phyloP scores from a whole-genome alignment of 768 basidiomycete genomes.

The Rhodotorula taiwanensis region DNA sequence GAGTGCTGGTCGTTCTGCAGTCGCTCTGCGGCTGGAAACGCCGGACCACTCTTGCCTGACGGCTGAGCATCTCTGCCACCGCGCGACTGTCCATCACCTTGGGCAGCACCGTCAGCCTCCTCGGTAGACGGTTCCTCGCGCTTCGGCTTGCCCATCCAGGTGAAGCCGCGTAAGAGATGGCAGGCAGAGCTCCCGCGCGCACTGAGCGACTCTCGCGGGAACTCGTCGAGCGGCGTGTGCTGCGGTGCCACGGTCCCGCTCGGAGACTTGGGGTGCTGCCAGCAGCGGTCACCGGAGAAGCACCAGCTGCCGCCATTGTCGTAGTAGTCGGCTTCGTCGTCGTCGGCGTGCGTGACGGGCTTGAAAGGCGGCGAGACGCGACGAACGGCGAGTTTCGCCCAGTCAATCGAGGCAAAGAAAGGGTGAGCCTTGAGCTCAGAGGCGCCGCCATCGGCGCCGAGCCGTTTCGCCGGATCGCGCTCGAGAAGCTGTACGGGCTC shows the following conservation, averaged over 20 bases:
- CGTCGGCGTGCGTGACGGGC: constrained; percentile 93
- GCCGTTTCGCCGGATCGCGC: constrained; percentile 85
- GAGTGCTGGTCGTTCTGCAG: neutral
- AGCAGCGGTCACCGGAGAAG: constrained; percentile 1
- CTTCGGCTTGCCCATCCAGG: neutral
- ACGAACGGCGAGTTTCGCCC: constrained; percentile 72
- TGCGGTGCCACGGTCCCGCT: too few relatives aligned
- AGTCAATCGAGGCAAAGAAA: constrained; percentile 89
- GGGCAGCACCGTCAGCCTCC: neutral
- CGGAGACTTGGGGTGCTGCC: neutral
- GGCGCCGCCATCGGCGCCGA: constrained; percentile 79
- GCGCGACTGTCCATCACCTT: neutral
- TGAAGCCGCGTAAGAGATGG: neutral
- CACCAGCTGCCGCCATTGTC: constrained; percentile 23
- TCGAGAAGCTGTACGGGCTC: constrained; percentile 63
- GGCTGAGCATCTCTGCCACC: neutral
- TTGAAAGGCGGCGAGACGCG: constrained; percentile 96
- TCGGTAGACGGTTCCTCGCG: too few relatives aligned
- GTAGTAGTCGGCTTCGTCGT: constrained; percentile 75
- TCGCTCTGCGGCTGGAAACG: neutral
- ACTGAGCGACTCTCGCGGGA: neutral
- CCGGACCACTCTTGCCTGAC: neutral
- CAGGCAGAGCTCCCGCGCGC: neutral
- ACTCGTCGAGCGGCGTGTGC: neutral
- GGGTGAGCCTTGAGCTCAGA: constrained; percentile 87